Percentiles rank a stretch among this genome's conserved stretches.
These are phyloP conservation scores for Nevesoporus exiguus DNA, from an alignment of 768 basidiomycete genomes.

Conservation along the genomic window DNA sequence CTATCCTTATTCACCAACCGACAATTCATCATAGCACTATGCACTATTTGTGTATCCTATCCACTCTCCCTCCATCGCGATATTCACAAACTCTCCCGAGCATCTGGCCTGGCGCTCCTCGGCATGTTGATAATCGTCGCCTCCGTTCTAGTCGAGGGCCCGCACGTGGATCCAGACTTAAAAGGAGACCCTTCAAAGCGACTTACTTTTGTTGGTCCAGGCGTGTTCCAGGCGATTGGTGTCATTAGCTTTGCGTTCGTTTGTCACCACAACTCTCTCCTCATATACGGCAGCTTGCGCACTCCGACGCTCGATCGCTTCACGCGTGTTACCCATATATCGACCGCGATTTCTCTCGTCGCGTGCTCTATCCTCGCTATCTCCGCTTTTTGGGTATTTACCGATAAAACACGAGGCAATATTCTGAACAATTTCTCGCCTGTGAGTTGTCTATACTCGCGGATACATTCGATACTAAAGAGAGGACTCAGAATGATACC, in stretches of 20 bases:
- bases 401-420: constrained; percentile 91
- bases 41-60: constrained; percentile 87
- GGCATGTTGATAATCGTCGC: constrained; percentile 93
- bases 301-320: constrained; percentile 96
- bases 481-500: constrained; percentile 58
- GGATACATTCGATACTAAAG: constrained; percentile 2
- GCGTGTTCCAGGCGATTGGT: constrained; percentile 92
- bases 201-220: constrained; percentile 72
- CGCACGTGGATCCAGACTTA: constrained; percentile 65
- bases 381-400: constrained; percentile 85
- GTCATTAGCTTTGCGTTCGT: constrained; percentile 97
- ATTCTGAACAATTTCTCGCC: constrained; percentile 91
- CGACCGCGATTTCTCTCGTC: constrained; percentile 78
- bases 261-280: constrained; percentile 95
- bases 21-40: constrained; percentile 83
- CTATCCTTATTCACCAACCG: constrained; percentile 79
- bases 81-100: constrained; percentile 94
- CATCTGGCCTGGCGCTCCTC: constrained; percentile 84
- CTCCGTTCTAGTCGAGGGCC: constrained; percentile 81
- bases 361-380: constrained; percentile 84
- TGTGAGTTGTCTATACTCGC: constrained; percentile 36
- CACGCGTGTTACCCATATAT: constrained; percentile 87
- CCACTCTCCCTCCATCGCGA: constrained; percentile 95
- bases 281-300: constrained; percentile 91
- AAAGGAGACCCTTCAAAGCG: constrained; percentile 75